Evolutionary conservation across 371 early-diverging fungal genomes (phyloP).

Genomic region (Circinella minor): DNA sequence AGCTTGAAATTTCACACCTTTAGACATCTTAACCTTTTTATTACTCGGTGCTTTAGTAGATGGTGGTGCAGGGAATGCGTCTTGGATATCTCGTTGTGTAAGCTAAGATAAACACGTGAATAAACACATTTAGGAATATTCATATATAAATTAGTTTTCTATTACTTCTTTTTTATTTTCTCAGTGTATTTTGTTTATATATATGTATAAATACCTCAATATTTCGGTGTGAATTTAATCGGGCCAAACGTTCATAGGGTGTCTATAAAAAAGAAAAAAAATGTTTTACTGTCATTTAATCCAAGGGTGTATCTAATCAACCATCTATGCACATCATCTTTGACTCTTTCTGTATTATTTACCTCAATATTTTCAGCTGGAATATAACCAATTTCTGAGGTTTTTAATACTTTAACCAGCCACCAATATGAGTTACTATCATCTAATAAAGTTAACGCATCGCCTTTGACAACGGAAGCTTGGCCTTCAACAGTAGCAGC

Average conservation of each 20-base stretch:
- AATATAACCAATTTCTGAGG: constrained; percentile 93
- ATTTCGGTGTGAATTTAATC: constrained; percentile 89
- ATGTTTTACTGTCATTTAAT: not conserved
- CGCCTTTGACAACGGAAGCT: constrained; percentile 89
- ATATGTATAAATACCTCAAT: constrained; percentile 44
- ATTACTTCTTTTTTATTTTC: not conserved
- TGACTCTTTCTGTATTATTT: not conserved
- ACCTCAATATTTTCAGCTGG: constrained; percentile 97
- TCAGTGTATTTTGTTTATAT: not conserved
- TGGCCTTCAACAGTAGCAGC: constrained; percentile 95
- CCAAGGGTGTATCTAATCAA: too few species aligned
- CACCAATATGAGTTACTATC: constrained; percentile 99
- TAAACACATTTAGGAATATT: not conserved
- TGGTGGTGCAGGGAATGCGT: constrained; percentile 52
- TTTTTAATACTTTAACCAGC: constrained; percentile 90
- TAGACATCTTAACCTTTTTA: constrained; percentile 47
- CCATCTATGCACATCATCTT: too few species aligned
- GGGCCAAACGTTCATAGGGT: constrained; percentile 88
- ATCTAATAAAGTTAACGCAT: constrained; percentile 88
- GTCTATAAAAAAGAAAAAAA: constrained; percentile 56
- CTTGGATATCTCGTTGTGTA: constrained; percentile 48
- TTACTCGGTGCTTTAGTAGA: constrained; percentile 35
- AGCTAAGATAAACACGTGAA: constrained; percentile 20
- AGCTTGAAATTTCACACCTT: constrained; percentile 54
- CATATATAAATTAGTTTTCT: too few species aligned